Percentiles rank a stretch among this genome's conserved stretches.
Evolutionary conservation across 2,329 filamentous ascomycete species (phyloP).

Genomic region (Ophiocordyceps unilateralis): DNA sequence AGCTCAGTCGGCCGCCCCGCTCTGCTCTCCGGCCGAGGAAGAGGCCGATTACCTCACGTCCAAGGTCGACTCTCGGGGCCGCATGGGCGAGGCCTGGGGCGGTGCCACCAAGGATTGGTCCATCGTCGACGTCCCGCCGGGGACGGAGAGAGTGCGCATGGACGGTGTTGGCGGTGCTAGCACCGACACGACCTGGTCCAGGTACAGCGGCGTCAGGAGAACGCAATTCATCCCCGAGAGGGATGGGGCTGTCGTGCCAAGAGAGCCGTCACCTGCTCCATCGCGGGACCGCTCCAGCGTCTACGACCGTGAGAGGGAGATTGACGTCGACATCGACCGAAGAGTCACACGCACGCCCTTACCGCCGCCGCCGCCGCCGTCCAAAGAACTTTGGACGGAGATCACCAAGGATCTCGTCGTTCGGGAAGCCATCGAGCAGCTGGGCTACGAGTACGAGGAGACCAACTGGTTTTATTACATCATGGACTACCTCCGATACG

Average conservation of each 20-base stretch:
- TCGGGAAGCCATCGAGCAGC: constrained; percentile 68
- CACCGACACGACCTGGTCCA: constrained; percentile 63
- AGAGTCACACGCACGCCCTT: constrained; percentile 21
- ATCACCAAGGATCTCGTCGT: constrained; percentile 85
- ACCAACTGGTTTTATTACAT: constrained; percentile 82
- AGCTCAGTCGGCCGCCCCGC: constrained; percentile 31
- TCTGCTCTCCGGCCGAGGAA: constrained; percentile 27
- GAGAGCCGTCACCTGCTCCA: constrained; percentile 10
- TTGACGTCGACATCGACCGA: constrained; percentile 37
- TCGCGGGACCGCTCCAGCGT: constrained; percentile 25
- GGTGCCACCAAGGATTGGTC: constrained; percentile 64
- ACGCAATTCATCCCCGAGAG: constrained; percentile 58
- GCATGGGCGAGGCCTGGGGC: constrained; percentile 55
- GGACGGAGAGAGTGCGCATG: constrained; percentile 68
- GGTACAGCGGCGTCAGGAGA: constrained; percentile 60
- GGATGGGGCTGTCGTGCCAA: constrained; percentile 23
- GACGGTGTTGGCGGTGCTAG: constrained; percentile 59
- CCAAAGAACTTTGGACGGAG: constrained; percentile 79
- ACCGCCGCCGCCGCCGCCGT: constrained; percentile 22
- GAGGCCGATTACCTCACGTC: constrained; percentile 46
- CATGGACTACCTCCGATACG: constrained; percentile 74
- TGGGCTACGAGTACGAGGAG: constrained; percentile 82
- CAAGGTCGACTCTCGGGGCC: constrained; percentile 41
- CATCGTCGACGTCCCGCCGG: constrained; percentile 70
- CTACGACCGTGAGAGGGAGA: constrained; percentile 26